These are phyloP conservation scores for Solanum aculeatissimum DNA, from an alignment of 305 asterid species.

Conservation along the genomic window DNA sequence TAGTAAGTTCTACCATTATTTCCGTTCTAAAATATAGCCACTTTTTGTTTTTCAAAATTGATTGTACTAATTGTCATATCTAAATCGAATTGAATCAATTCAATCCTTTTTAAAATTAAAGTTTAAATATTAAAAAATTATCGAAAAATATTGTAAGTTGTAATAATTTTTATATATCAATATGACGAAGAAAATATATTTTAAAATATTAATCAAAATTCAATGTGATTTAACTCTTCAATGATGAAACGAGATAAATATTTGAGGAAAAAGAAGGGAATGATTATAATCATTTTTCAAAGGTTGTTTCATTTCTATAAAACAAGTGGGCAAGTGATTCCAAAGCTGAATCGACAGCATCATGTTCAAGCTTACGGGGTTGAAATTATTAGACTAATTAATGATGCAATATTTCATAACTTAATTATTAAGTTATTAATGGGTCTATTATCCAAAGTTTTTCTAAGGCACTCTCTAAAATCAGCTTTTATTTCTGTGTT, in stretches of 20 bases:
- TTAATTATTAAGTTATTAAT: neutral
- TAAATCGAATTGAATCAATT: neutral
- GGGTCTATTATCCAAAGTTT: neutral
- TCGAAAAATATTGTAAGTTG: neutral
- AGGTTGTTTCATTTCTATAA: neutral
- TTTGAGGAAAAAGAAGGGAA: neutral
- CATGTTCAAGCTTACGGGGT: neutral
- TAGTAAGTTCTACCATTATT: neutral
- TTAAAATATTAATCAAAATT: neutral
- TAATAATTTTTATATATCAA: neutral
- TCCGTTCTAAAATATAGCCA: neutral
- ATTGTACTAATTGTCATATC: neutral
- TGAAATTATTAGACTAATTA: neutral
- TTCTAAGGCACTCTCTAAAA: neutral
- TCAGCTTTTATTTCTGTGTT: too few relatives aligned
- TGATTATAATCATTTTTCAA: neutral
- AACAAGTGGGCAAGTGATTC: neutral
- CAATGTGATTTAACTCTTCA: neutral
- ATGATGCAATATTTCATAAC: neutral
- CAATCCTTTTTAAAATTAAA: neutral
- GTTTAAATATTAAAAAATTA: neutral
- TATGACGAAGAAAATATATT: too few relatives aligned
- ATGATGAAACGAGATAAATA: neutral
- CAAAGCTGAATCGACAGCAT: neutral
- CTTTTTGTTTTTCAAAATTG: neutral